Evolutionary conservation across 371 early-diverging fungal species (phyloP).

Genomic region (Rozella allomycis): DNA sequence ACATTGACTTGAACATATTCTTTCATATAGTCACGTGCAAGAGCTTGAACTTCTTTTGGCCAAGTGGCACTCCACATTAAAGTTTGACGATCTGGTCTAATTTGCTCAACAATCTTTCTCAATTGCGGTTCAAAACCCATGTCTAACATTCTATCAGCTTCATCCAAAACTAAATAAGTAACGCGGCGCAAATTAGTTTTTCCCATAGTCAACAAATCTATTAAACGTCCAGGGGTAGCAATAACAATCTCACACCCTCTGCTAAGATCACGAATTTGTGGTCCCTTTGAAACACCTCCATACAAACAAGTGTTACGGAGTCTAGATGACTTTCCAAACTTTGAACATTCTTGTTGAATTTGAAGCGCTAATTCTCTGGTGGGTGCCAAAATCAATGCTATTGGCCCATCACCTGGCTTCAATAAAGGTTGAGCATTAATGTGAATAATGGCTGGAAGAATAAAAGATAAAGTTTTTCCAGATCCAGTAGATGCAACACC

Average conservation of each 20-base stretch:
- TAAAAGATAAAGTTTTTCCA: conserved; percentile 95
- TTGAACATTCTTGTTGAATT: conserved; percentile 77
- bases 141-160: conserved; percentile 97
- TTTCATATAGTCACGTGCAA: conserved; percentile 80
- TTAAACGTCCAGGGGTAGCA: conserved; percentile 97
- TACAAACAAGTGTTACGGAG: conserved; percentile 87
- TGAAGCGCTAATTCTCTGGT: conserved; percentile 85
- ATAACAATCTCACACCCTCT: conserved; percentile 93
- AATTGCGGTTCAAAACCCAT: conserved; percentile 99
- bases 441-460: conserved; percentile 92
- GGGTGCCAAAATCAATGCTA: conserved; percentile 78
- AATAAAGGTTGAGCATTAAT: conserved; percentile 89
- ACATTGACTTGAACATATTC: conserved; percentile 97
- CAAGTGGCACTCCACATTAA: conserved; percentile 99
- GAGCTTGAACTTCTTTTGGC: conserved; percentile 89
- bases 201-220: conserved; percentile 63
- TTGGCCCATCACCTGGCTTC: conserved; percentile 89
- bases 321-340: conserved; percentile 56
- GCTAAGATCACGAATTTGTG: conserved; percentile 76
- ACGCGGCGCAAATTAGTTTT: conserved; percentile 78
- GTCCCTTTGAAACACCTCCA: conserved; percentile 81
- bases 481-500: conserved; percentile 96
- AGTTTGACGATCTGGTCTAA: conserved; percentile 94
- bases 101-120: conserved; percentile 92
- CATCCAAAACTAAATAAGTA: conserved; percentile 94